Evolutionary conservation across 495 filamentous ascomycete species (phyloP), one percentile per base, ranked within the genome.

Genomic region (Hypoxylon subgilvum): DNA sequence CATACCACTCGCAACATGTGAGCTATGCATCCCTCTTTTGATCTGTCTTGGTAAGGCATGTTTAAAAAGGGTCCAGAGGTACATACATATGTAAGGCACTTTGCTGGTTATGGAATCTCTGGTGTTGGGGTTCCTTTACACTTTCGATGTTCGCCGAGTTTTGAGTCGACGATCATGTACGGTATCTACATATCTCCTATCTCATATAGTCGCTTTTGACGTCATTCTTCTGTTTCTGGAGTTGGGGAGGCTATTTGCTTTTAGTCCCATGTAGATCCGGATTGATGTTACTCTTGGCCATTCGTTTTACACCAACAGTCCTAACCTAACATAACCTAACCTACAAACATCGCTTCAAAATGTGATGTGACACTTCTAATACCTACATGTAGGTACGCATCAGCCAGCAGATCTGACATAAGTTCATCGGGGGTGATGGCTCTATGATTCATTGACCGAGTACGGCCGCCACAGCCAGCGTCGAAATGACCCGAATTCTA

Each of bases 391-490:
- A 30, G 27, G 27, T 30, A 30, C 10, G 27, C 10, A 30, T n/a
- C n/a, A 43, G 32, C 50, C 49, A 54, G 31, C 49, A 14, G 40
- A 54, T 64, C 61, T 64, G 61, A 64, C 61, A 54, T 64, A 53
- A 64, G 48, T 57, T 42, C 51, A 52, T 38, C 18, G 18, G 12
- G 5, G 13, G 8, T 42, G 41, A 42, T 25, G 2, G n/a, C 21
- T 46, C 9, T 32, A 52, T 32, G 38, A 12, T 9, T 19, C 5
- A 32, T 41, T 51, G 12, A 28, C 32, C 39, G 2, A 52, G 31
- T 40, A 22, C 8, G 16, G 8, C 27, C 2, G 14, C 45, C 22
- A 43, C 31, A 12, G 21, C 28, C 30, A 18, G 13, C n/a, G 23
- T 27, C 23, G 4, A 27, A n/a, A n/a, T n/a, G n/a, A n/a, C n/a